phyloP scores from a whole-genome alignment of 2,329 filamentous ascomycete genomes.

The Penicillium sp. region DNA sequence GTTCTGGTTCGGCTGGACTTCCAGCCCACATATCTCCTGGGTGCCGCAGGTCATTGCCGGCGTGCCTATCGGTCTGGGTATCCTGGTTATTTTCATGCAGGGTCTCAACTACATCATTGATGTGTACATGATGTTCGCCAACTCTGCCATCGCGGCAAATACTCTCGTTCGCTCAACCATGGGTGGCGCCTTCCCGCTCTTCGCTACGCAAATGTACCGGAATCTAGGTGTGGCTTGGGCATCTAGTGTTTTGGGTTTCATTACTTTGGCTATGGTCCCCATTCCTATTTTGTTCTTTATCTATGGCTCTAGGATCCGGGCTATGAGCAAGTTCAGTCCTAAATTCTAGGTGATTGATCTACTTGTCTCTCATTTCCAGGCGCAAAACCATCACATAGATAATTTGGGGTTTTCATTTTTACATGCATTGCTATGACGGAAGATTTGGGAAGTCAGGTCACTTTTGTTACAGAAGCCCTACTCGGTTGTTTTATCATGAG shows the following conservation, averaged over 20 bases:
- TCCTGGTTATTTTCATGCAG: constrained; percentile 47
- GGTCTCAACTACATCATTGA: constrained; percentile 48
- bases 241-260: constrained; percentile 40
- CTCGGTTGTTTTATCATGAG: neutral
- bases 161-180: constrained; percentile 37
- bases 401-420: neutral
- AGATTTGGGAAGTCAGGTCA: neutral
- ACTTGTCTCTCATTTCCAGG: neutral
- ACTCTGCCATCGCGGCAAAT: constrained; percentile 43
- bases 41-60: constrained; percentile 49
- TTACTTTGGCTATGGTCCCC: constrained; percentile 44
- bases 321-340: constrained; percentile 25
- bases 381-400: neutral
- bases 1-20: constrained; percentile 55
- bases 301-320: constrained; percentile 48
- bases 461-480: neutral
- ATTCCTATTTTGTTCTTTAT: constrained; percentile 52
- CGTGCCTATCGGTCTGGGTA: constrained; percentile 45
- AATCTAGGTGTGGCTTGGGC: constrained; percentile 44
- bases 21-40: constrained; percentile 45
- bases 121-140: constrained; percentile 42
- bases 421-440: neutral
- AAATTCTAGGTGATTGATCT: constrained; percentile 18
- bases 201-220: constrained; percentile 39
- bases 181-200: constrained; percentile 39